A percentile compares a stretch with the other conserved stretches of the same genome.
phyloP scores from a whole-genome alignment of 495 filamentous ascomycete genomes.

The Penicillium nucicola region DNA sequence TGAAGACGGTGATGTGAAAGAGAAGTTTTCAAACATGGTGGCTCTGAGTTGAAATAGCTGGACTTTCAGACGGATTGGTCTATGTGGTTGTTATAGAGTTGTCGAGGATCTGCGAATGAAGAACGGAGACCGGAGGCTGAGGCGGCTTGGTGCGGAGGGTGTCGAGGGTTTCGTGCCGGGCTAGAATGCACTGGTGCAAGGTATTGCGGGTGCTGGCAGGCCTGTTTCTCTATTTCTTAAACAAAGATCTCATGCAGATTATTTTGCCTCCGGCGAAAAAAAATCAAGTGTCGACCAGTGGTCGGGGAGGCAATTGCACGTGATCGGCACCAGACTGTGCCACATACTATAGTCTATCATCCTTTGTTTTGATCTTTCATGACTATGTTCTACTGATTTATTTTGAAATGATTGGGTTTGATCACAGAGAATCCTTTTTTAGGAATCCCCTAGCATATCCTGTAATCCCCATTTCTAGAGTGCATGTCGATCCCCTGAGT shows the following conservation, averaged over 20 bases:
- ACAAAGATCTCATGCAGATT: not conserved
- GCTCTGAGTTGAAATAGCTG: not conserved
- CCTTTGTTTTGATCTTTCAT: not conserved
- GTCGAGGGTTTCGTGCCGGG: too few relatives aligned
- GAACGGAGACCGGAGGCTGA: too few relatives aligned
- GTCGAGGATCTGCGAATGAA: too few relatives aligned
- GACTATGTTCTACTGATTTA: too few relatives aligned
- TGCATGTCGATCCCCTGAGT: conserved; percentile 6
- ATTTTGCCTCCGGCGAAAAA: conserved; percentile 9
- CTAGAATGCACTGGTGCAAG: not conserved
- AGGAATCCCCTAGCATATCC: too few relatives aligned
- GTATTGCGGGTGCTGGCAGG: not conserved
- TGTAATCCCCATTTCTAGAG: not conserved
- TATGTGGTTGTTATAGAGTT: too few relatives aligned
- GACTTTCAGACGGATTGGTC: not conserved
- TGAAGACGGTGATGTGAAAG: conserved; percentile 42
- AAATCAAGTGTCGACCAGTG: conserved; percentile 4
- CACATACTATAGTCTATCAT: not conserved
- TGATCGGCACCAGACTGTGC: conserved; percentile 3
- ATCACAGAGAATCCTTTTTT: not conserved
- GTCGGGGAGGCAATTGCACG: conserved; percentile 7
- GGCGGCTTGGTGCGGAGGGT: too few relatives aligned
- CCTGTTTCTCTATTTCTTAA: not conserved
- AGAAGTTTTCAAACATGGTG: conserved; percentile 48
- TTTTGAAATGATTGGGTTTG: not conserved